phyloP scores from a whole-genome alignment of 257 asterid species.

The Fraxinus americana region DNA sequence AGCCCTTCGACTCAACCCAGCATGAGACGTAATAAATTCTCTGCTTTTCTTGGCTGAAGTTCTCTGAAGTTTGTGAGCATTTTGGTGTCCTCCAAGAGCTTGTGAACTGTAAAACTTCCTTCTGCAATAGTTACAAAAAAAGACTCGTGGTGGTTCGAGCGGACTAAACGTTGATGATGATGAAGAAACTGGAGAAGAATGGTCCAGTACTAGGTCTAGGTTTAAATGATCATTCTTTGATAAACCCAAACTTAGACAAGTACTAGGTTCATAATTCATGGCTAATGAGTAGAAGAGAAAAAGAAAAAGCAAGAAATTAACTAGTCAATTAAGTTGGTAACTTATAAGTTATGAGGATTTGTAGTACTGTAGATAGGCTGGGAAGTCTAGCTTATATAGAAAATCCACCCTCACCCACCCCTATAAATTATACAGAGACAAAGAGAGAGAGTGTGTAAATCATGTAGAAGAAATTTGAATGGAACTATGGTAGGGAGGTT shows the following conservation, averaged over 20 bases:
- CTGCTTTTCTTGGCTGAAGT: constrained; percentile 79
- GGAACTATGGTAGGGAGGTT: neutral
- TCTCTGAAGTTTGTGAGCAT: constrained; percentile 87
- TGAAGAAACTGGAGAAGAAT: constrained; percentile 33
- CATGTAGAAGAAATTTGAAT: neutral
- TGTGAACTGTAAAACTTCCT: constrained; percentile 84
- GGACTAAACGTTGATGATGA: constrained; percentile 40
- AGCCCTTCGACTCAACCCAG: constrained; percentile 9
- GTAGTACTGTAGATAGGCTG: neutral
- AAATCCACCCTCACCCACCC: neutral
- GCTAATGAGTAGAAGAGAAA: neutral
- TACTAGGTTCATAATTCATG: constrained; percentile 40
- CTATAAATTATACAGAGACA: neutral
- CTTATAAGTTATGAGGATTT: neutral
- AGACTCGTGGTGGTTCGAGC: constrained; percentile 45
- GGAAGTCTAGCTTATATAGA: constrained; percentile 12
- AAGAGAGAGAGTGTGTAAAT: constrained; percentile 13
- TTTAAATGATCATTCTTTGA: constrained; percentile 33
- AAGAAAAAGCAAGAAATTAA: neutral
- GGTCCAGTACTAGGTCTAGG: constrained; percentile 46
- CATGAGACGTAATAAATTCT: constrained; percentile 26
- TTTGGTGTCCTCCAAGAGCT: constrained; percentile 94
- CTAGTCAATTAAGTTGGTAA: neutral
- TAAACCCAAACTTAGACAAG: constrained; percentile 49
- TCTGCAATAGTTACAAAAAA: constrained; percentile 78